Percentiles rank a stretch among this genome's conserved stretches.
These are phyloP conservation scores for Solanum ossicruentum DNA, from an alignment of 257 asterid genomes.

Conservation along the genomic window DNA sequence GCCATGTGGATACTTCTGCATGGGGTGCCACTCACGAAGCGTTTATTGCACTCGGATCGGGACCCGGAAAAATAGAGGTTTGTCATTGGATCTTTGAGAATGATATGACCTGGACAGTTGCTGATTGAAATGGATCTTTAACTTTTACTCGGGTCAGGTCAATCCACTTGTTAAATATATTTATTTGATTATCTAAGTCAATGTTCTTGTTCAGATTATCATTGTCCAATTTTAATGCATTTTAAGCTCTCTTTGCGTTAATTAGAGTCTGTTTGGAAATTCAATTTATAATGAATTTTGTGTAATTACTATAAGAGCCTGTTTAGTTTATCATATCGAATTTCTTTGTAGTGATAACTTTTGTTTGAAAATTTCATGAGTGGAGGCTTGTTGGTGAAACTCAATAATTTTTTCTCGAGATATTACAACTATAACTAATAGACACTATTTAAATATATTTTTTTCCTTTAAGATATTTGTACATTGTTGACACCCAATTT, in stretches of 20 bases:
- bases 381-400: too few species aligned
- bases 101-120: slow-evolving; percentile 72
- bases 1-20: slow-evolving; percentile 63
- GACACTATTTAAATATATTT: too few species aligned
- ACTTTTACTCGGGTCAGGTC: slow-evolving; percentile 7
- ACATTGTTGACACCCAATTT: too few species aligned
- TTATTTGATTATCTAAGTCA: neutral
- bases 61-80: slow-evolving; percentile 76
- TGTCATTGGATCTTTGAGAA: slow-evolving; percentile 93
- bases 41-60: slow-evolving; percentile 53
- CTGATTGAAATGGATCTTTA: slow-evolving; percentile 12
- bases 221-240: neutral
- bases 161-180: slow-evolving; percentile 17
- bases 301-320: neutral
- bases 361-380: too few species aligned
- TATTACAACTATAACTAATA: neutral
- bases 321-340: too few species aligned
- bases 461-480: neutral
- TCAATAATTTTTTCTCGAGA: neutral
- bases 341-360: too few species aligned
- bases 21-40: slow-evolving; percentile 90
- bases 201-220: neutral
- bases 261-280: neutral
- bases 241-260: neutral
- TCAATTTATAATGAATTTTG: neutral